phyloP scores from a whole-genome alignment of 345 rosid species.

The Zanthoxylum bungeanum region DNA sequence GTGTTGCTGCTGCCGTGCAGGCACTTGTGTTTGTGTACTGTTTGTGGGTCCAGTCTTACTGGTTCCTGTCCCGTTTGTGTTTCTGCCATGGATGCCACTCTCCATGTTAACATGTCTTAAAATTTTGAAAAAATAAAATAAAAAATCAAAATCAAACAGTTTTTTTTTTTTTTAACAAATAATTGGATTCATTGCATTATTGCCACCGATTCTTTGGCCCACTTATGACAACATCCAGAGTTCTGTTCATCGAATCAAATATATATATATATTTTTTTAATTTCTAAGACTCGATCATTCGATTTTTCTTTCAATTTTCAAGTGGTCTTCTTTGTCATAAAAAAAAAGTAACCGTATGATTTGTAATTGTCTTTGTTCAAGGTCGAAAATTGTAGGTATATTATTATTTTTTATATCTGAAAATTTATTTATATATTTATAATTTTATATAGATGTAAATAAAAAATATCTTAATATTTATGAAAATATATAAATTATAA shows the following conservation, averaged over 20 bases:
- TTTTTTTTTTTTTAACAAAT: not conserved
- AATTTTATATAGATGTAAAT: no score
- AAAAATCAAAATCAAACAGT: not conserved
- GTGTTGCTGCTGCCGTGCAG: constrained; percentile 84
- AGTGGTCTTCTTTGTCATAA: not conserved
- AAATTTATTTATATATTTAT: no score
- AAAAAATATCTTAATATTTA: no score
- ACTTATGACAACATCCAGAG: constrained; percentile 1
- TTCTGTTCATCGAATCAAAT: not conserved
- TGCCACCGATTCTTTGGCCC: not conserved
- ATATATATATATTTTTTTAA: no score
- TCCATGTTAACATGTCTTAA: constrained; percentile 64
- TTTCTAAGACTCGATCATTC: constrained; percentile 12
- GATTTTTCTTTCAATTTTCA: not conserved
- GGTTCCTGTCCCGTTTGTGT: constrained; percentile 50
- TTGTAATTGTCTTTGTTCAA: no score
- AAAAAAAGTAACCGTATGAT: no score
- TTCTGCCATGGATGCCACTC: constrained; percentile 49
- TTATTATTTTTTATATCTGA: no score
- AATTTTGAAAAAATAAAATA: not conserved
- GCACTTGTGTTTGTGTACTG: constrained; percentile 76
- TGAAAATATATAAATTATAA: no score
- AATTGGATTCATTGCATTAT: no score
- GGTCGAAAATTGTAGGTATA: no score
- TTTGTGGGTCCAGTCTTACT: constrained; percentile 54